Evolutionary conservation across 371 early-diverging fungal species (phyloP).

Genomic region (Saksenaea oblongispora): DNA sequence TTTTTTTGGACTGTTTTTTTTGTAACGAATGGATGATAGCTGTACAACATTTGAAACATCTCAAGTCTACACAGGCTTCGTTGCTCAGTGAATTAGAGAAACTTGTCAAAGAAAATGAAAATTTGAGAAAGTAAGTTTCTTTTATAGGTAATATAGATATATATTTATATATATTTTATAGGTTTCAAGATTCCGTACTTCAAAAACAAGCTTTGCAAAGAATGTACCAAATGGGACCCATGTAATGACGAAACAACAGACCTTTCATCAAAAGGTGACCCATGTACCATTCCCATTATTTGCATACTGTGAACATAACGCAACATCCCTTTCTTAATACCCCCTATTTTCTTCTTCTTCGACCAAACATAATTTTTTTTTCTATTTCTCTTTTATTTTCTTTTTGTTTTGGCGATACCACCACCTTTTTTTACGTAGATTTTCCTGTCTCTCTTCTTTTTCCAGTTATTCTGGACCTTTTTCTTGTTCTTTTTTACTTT

Average conservation of each 20-base stretch:
- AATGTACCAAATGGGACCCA: slow-evolving; percentile 51
- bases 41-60: slow-evolving; percentile 52
- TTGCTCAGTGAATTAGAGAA: slow-evolving; percentile 49
- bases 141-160: too few species aligned
- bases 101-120: slow-evolving; percentile 50
- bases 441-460: slow-evolving; percentile 7
- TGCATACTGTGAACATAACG: slow-evolving; percentile 7
- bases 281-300: slow-evolving; percentile 10
- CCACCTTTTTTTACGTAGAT: neutral
- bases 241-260: slow-evolving; percentile 20
- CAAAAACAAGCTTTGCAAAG: slow-evolving; percentile 56
- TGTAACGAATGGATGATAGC: slow-evolving; percentile 21
- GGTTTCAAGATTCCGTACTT: slow-evolving; percentile 50
- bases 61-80: slow-evolving; percentile 46
- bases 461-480: slow-evolving; percentile 3
- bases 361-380: neutral
- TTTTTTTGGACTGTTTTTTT: slow-evolving; percentile 8
- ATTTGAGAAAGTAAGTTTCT: slow-evolving; percentile 41
- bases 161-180: too few species aligned
- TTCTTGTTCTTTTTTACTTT: neutral
- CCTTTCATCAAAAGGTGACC: neutral
- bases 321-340: neutral
- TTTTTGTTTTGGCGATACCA: neutral
- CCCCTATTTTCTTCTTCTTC: neutral
- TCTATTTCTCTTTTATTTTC: too few species aligned